Base-by-base conservation (phyloP, 306 rosid genomes). In the Fragaria vesca region DNA sequence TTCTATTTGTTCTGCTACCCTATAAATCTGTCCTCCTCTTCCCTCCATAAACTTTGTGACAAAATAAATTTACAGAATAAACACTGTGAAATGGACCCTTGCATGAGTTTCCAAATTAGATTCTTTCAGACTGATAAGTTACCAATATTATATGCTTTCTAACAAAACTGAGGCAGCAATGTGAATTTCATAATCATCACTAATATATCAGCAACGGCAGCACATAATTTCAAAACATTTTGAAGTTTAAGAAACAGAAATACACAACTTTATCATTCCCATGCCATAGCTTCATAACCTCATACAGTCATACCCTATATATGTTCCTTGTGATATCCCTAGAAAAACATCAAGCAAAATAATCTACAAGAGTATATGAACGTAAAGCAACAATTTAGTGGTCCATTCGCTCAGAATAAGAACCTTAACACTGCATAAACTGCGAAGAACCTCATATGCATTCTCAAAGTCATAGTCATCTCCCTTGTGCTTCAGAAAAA, bases 371-470 rank as follows among this genome's bases (percentile, higher is more conserved):
- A 55, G 62, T 55, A 47, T 55, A 20, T 46, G 26, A 47, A 13
- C 57, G 1, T 51, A 6, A 40, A 17, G 17, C 7, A 3, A 17
- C 18, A 51, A 17, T 16, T 51, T 32, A 10, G 36, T 1, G 75
- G 45, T 48, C 8, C 30, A 3, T 38, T 32, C 45, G 8, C 18
- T 50, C n/a, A 50, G n/a, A 30, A 18, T 32, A 71, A 48, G 75
- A 30, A 20, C 45, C 32, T 71, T 71, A 4, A 55, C 75, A 24
- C 62, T 48, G 75, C 45, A 50, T 50, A 71, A 8, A 50, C 75
- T 18, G 61, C 46, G 1, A 50, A 71, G 46, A 50, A 50, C 18
- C 18, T 18, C 75, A 51, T 28, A 51, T 10, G 20, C 18, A 15
- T 50, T 71, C 46, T 10, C 61, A 71, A 48, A 48, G 9, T 30